Base-by-base conservation (phyloP, 257 asterid genomes). In the Fraxinus americana region DNA sequence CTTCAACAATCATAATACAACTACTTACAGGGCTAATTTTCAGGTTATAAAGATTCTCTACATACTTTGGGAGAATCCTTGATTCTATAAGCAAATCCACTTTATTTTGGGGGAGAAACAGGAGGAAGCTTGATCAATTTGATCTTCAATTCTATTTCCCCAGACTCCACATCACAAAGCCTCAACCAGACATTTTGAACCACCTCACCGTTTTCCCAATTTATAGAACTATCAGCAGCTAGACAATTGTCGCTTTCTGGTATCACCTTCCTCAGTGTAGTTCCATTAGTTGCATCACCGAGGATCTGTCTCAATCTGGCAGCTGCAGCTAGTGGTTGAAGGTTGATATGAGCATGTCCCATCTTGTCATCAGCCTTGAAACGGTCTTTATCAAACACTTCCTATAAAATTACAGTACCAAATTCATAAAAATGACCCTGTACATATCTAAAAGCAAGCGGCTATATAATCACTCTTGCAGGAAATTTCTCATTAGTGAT, bases 331-430 rank as follows among this genome's bases (percentile, higher is more conserved):
- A 85, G 67, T 0, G 89, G 89, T 27, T 85, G 91, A 69, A 87
- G 91, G 66, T 74, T 85, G 65, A 87, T 72, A 45, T 74, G 70
- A 17, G 89, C 86, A 57, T 78, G 79, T 13, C 91, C 91, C 91
- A 83, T 87, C 81, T 87, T 74, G 76, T 87, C 89, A 36, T 87
- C 89, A 6, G 87, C 86, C 77, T 83, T 87, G 83, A 87, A 87
- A 52, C 74, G 80, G 70, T 85, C 89, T 70, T 79, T 87, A 75
- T 87, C 91, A 32, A 87, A 87, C 35, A 85, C 91, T 81, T 85
- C 86, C 91, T 85, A 75, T 67, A 21, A 73, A 34, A 72, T 70
- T 73, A 59, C 35, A 77, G 17, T 13, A 69, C 36, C 29, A 67
- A 61, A 29, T 2, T 61, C 34, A 61, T 54, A 14, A 14, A 48